Percentiles rank a stretch among this genome's conserved stretches.
phyloP scores from a whole-genome alignment of 2,329 filamentous ascomycete genomes.

The Colletotrichum nymphaeae region DNA sequence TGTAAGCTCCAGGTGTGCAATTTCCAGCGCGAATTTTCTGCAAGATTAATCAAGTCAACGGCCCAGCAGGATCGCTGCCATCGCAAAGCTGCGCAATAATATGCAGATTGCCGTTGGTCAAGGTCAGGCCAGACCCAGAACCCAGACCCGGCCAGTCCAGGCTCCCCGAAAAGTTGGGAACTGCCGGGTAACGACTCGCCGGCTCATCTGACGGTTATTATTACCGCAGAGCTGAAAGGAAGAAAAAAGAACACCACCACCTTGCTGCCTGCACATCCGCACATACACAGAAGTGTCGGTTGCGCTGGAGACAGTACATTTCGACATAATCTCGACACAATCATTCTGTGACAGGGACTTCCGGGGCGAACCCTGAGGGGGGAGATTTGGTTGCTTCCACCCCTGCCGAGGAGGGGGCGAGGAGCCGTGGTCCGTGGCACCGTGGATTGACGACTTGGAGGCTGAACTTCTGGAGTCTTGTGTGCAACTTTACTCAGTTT shows the following conservation, averaged over 20 bases:
- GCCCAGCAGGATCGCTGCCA: background rate
- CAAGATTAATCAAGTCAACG: conserved; percentile 5
- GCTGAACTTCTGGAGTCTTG: background rate
- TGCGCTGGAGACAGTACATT: conserved; percentile 9
- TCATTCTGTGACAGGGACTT: conserved; percentile 26
- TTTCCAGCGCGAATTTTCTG: conserved; percentile 33
- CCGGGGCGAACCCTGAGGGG: conserved; percentile 31
- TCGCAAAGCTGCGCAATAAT: background rate
- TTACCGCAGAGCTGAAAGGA: background rate
- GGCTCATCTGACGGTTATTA: background rate
- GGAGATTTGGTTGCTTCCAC: background rate
- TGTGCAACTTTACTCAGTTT: conserved; percentile 11
- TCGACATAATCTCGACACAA: conserved; percentile 33
- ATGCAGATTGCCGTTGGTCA: background rate
- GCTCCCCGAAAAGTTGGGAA: background rate
- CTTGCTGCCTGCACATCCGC: background rate
- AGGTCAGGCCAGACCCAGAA: background rate
- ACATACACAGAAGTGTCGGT: too few relatives aligned
- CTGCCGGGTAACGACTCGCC: background rate
- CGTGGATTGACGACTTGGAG: background rate
- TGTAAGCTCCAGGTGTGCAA: conserved; percentile 8
- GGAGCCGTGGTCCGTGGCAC: background rate
- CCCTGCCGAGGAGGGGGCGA: background rate
- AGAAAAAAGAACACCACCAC: background rate
- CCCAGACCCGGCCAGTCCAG: background rate